phyloP scores from a whole-genome alignment of 768 basidiomycete genomes.

The Boletus rubroflammeus region DNA sequence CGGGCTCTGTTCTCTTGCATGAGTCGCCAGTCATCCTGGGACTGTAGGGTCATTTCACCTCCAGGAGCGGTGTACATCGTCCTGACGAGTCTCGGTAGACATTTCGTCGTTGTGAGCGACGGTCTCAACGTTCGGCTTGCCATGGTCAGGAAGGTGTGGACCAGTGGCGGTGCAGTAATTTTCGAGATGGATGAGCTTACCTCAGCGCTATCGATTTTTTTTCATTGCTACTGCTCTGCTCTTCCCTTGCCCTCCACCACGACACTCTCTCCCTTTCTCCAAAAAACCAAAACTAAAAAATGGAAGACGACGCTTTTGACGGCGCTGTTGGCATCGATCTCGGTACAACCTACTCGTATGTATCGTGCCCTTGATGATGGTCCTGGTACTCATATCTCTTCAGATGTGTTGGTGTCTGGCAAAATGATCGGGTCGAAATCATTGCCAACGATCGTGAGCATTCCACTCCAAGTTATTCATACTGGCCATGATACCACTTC shows the following conservation, averaged over 20 bases:
- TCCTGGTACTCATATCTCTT: constrained; percentile 20
- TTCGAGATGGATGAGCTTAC: constrained; percentile 42
- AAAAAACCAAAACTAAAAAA: constrained; percentile 45
- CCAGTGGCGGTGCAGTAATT: constrained; percentile 31
- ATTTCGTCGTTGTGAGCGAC: constrained; percentile 21
- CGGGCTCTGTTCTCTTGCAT: constrained; percentile 60
- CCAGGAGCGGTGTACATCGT: constrained; percentile 31
- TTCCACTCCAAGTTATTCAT: neutral
- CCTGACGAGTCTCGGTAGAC: constrained; percentile 23
- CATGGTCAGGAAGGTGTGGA: constrained; percentile 20
- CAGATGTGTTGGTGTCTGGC: constrained; percentile 99
- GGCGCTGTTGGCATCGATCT: constrained; percentile 97
- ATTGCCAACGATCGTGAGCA: constrained; percentile 92
- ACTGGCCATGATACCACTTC: neutral
- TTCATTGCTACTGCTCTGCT: constrained; percentile 10
- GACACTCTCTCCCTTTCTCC: constrained; percentile 24
- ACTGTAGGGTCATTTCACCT: constrained; percentile 36
- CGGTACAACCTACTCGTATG: constrained; percentile 95
- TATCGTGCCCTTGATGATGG: constrained; percentile 19
- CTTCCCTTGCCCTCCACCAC: constrained; percentile 31
- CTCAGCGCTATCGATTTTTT: constrained; percentile 47
- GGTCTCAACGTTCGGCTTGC: constrained; percentile 23
- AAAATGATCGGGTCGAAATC: constrained; percentile 99
- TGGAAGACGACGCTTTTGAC: constrained; percentile 86
- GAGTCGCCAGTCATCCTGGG: constrained; percentile 59